Evolutionary conservation across 2,329 filamentous ascomycete species (phyloP).

Genomic region (Fusarium chuoi): DNA sequence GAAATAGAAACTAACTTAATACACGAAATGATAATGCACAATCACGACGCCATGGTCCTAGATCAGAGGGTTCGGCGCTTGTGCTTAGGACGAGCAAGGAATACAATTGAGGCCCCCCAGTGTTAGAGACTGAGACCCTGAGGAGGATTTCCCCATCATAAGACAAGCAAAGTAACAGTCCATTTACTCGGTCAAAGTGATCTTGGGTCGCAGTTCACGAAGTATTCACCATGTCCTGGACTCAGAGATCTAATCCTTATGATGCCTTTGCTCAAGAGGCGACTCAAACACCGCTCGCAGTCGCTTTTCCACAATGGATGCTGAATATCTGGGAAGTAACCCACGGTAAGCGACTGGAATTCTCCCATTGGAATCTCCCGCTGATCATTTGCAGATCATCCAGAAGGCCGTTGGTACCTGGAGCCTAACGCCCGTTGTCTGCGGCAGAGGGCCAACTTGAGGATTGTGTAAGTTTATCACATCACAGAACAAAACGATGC

Average conservation of each 20-base stretch:
- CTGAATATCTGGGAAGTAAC: constrained; percentile 43
- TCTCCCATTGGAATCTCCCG: rapidly evolving
- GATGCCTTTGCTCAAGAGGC: constrained; percentile 41
- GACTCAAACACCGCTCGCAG: constrained; percentile 28
- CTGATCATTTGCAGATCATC: constrained; percentile 34
- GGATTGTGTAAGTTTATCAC: constrained; percentile 43
- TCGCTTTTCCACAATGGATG: constrained; percentile 42
- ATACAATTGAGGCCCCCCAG: background rate
- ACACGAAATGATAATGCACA: background rate
- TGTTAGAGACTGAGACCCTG: background rate
- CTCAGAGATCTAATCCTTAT: constrained; percentile 37
- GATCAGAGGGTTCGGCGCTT: background rate
- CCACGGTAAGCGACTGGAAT: constrained; percentile 17
- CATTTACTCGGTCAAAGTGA: background rate
- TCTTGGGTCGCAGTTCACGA: background rate
- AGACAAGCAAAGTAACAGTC: constrained; percentile 4
- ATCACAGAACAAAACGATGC: background rate
- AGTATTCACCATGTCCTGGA: constrained; percentile 42
- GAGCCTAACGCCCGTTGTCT: constrained; percentile 38
- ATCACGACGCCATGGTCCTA: constrained; percentile 11
- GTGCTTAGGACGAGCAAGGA: background rate
- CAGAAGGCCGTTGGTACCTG: constrained; percentile 42
- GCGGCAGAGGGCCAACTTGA: constrained; percentile 38
- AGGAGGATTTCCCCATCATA: constrained; percentile 2
- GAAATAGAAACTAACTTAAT: background rate